Evolutionary conservation across 2,329 filamentous ascomycete genomes (phyloP), one percentile per base, ranked within the genome.

Genomic region (Aspergillus neoniger): DNA sequence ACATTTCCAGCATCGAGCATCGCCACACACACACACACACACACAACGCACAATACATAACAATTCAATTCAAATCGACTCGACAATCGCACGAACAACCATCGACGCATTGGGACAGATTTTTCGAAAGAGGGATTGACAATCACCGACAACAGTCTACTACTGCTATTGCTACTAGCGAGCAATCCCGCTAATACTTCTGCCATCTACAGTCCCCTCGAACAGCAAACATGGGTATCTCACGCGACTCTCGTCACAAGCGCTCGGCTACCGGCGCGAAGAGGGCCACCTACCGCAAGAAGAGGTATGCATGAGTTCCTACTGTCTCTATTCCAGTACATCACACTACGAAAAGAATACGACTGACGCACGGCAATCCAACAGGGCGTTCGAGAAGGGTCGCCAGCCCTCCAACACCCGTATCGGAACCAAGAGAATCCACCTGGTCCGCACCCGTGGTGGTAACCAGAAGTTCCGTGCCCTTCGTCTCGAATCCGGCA

Each of bases 301-400:
- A 82, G 79, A 82, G 80, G 81, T 83, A 82, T 73, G 79, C 67
- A 70, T 72, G 71, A 68, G 84, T 85, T 85, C 86, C 52, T 25
- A 47, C 2, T 21, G 15, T 15, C 23, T n/a, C 9, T 15, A 12
- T 30, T 30, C 7, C 25, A 32, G 19, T 12, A 15, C 49, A 52
- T 9, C 5, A 14, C 32, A 36, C 32, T 36, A 19, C 25, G 43
- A 47, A 32, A 53, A 53, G 30, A 53, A 44, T n/a, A 28, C 38
- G 32, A n/a, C 88, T 90, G 85, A 91, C 86, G 62, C 50, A 39
- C 77, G 58, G 77, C 67, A 67, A 82, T 76, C 12, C 25, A 86
- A 88, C 92, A 99, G 95, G 94, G 96, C 93, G 88, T 99, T 99
- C 91, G 96, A 99, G 90, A 92, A 93, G 84, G 95, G 95, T 83